Base-by-base conservation (phyloP, 1,284 basidiomycete genomes). In the Xerocomus amazonicus region DNA sequence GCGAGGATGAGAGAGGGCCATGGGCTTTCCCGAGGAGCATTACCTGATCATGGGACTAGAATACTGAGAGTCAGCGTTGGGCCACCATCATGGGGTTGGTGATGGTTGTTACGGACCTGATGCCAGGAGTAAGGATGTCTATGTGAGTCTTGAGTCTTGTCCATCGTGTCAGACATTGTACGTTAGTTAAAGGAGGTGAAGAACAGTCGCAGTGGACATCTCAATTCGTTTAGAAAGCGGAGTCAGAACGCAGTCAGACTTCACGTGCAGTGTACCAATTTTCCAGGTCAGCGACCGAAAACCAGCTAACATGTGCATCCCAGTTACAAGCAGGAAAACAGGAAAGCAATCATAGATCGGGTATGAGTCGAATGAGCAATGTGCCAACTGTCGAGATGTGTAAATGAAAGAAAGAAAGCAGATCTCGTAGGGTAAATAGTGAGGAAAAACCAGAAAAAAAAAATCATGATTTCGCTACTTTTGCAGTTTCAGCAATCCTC, bases 21-120 rank as follows among this genome's bases (percentile, higher is more conserved):
- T 35, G 17, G 29, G 34, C 23, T 41, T 54, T 52, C 43, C 50
- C 47, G 42, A 35, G 53, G 52, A 32, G 57, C 51, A 69, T 63
- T 70, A 82, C 80, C 77, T 83, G 80, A 72, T 83, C 80, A 74
- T 83, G 80, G 59, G 80, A 83, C 81, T 83, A 43, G 29, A 44
- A 51, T 43, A 36, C 31, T 1, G 56, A 66, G 52, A 67, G 61
- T 50, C 50, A 28, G 34, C 35, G 33, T 42, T 51, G 48, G 54
- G 61, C 63, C 63, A 58, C 52, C 44, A 45, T 9, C 34, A 2
- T 12, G 33, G 33, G 29, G 35, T 31, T 2, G 16, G 37, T 28
- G 26, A 33, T 16, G 23, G 14, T 31, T 27, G 16, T 27, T 53
- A 61, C 70, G 49, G 52, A 81, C 79, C 74, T 81, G 79, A 59